A percentile compares a stretch with the other conserved stretches of the same genome.
Evolutionary conservation across 1,284 basidiomycete species (phyloP).

Genomic region (Boletellus sp.): DNA sequence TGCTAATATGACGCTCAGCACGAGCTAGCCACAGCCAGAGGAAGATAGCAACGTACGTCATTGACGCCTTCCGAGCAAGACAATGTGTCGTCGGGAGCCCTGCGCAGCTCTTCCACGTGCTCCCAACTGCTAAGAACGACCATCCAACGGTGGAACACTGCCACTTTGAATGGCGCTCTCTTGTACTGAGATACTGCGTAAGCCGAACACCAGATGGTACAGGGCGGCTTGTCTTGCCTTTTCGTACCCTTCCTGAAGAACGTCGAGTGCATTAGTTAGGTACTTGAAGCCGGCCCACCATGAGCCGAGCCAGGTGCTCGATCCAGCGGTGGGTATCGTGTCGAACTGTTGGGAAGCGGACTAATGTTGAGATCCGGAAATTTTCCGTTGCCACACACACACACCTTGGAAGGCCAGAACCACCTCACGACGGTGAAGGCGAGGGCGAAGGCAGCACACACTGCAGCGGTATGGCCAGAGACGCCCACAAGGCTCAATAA

Average conservation of each 20-base stretch:
- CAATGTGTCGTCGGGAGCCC: conserved; percentile 36
- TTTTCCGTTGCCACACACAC: no score
- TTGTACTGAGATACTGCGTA: conserved; percentile 5
- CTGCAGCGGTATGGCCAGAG: no score
- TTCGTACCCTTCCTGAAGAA: conserved; percentile 16
- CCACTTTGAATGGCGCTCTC: conserved; percentile 38
- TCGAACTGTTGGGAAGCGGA: neutral
- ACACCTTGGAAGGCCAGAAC: no score
- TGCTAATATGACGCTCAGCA: conserved; percentile 3
- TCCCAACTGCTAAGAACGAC: conserved; percentile 38
- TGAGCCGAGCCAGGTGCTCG: conserved; percentile 8
- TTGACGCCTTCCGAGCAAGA: conserved; percentile 33
- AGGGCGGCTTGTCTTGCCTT: neutral
- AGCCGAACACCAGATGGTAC: neutral
- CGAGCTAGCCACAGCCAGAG: neutral
- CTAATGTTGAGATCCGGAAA: no score
- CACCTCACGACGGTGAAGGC: no score
- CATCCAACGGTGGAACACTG: conserved; percentile 36
- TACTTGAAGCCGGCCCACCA: conserved; percentile 11
- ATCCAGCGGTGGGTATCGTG: conserved; percentile 16
- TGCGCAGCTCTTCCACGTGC: conserved; percentile 40
- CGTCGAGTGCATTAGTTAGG: conserved; percentile 2
- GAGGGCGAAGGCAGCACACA: no score
- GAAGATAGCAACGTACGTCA: conserved; percentile 29
- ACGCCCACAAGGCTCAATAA: no score